These are phyloP conservation scores for Boletus tomentosulus DNA, from an alignment of 768 basidiomycete genomes.

Conservation along the genomic window DNA sequence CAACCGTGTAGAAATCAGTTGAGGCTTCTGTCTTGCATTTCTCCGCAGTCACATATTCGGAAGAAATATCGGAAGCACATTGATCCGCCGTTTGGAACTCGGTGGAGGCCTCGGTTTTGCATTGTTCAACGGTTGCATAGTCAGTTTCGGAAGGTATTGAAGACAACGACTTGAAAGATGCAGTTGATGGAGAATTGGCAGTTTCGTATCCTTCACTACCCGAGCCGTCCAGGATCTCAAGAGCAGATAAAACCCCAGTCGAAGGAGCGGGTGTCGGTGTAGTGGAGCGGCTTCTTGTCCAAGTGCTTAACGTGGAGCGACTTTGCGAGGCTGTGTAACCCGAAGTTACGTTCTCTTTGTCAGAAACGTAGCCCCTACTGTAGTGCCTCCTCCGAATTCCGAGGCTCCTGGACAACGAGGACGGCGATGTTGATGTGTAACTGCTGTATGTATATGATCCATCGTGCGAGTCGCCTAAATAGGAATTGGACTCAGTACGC, in stretches of 20 bases:
- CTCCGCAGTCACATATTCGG: constrained; percentile 49
- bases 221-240: constrained; percentile 31
- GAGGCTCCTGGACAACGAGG: no score
- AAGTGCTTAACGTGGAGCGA: constrained; percentile 32
- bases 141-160: constrained; percentile 56
- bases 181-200: constrained; percentile 39
- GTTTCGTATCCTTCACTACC: constrained; percentile 52
- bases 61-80: constrained; percentile 38
- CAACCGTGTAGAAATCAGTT: constrained; percentile 45
- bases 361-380: constrained; percentile 40
- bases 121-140: constrained; percentile 40
- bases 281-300: constrained; percentile 31
- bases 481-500: constrained; percentile 52
- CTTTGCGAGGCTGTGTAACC: constrained; percentile 32
- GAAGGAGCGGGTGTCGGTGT: constrained; percentile 34
- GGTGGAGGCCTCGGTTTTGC: constrained; percentile 39
- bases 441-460: constrained; percentile 32
- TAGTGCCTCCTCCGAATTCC: constrained; percentile 53
- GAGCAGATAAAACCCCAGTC: constrained; percentile 22
- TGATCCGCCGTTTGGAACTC: constrained; percentile 49
- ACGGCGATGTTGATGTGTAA: constrained; percentile 38
- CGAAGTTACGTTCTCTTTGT: constrained; percentile 52
- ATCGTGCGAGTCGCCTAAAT: constrained; percentile 52
- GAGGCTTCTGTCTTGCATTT: constrained; percentile 41
- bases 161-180: constrained; percentile 55